Conservation (phyloP, 108 stramenopile genomes). For the Nitzschia putrida region DNA sequence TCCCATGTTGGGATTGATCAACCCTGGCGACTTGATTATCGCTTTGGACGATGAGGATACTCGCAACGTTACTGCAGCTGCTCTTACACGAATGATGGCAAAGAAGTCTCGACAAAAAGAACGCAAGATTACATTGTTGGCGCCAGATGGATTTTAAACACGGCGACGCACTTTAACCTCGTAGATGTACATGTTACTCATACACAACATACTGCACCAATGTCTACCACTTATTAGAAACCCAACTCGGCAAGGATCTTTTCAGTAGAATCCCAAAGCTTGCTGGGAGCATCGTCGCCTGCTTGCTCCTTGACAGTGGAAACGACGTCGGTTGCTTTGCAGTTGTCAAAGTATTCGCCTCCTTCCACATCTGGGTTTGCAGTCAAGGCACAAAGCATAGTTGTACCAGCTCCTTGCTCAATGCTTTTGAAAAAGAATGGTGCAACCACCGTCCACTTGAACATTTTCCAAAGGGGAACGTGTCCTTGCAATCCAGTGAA, state of each 20-base stretch:
- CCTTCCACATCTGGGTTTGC: not conserved
- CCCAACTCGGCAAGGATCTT: conserved; percentile 4
- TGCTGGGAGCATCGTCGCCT: conserved; percentile 1
- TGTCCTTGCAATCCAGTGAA: conserved; percentile 11
- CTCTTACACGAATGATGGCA: conserved; percentile 81
- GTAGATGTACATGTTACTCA: not conserved
- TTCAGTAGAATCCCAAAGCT: not conserved
- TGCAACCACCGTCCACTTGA: not conserved
- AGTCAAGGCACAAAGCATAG: conserved; percentile 6
- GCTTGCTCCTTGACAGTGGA: not conserved
- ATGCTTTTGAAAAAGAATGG: conserved; percentile 10
- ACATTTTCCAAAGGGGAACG: not conserved
- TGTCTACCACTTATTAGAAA: not conserved
- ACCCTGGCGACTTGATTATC: conserved; percentile 80
- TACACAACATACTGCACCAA: not conserved
- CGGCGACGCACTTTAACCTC: not conserved
- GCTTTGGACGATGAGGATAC: conserved; percentile 80
- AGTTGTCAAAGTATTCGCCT: conserved; percentile 14
- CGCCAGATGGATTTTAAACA: conserved; percentile 22
- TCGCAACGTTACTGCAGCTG: conserved; percentile 73
- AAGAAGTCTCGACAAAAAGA: conserved; percentile 61
- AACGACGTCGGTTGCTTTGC: not conserved
- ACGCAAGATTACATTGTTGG: conserved; percentile 72
- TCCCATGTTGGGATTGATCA: conserved; percentile 71
- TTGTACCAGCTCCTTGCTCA: conserved; percentile 9